A percentile compares a stretch with the other conserved stretches of the same genome.
phyloP scores from a whole-genome alignment of 2,329 filamentous ascomycete genomes.

The Phyllosticta ampelicida region DNA sequence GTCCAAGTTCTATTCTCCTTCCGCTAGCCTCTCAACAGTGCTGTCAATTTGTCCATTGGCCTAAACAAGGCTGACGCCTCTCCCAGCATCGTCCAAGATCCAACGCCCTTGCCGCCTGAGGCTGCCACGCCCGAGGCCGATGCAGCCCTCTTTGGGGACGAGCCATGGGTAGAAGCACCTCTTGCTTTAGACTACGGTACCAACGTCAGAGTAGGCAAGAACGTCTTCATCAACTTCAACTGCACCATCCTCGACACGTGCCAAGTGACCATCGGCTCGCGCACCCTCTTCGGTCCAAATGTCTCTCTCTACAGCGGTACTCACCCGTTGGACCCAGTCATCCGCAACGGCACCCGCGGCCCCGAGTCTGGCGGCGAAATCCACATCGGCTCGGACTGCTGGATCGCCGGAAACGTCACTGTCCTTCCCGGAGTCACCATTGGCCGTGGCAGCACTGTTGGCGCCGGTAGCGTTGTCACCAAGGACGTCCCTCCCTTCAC shows the following conservation, averaged over 20 bases:
- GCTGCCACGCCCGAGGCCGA: slow-evolving; percentile 51
- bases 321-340: slow-evolving; percentile 64
- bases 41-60: neutral
- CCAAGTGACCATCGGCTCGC: slow-evolving; percentile 60
- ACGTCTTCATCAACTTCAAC: slow-evolving; percentile 67
- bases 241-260: slow-evolving; percentile 69
- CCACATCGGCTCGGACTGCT: slow-evolving; percentile 64
- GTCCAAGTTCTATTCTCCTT: slow-evolving; percentile 19
- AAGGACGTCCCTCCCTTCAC: slow-evolving; percentile 58
- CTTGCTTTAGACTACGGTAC: slow-evolving; percentile 68
- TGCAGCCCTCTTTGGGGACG: slow-evolving; percentile 49
- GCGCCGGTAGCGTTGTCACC: slow-evolving; percentile 74
- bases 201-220: slow-evolving; percentile 59
- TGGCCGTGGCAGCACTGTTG: slow-evolving; percentile 61
- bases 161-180: slow-evolving; percentile 60
- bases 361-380: slow-evolving; percentile 68
- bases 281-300: slow-evolving; percentile 70
- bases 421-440: slow-evolving; percentile 70
- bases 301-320: slow-evolving; percentile 64
- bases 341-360: slow-evolving; percentile 64
- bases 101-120: slow-evolving; percentile 50
- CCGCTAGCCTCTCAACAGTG: neutral
- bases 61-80: neutral
- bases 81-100: slow-evolving; percentile 51
- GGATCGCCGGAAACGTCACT: slow-evolving; percentile 39